phyloP scores from a whole-genome alignment of 148 eudicot genomes.

The Talinum fruticosum region DNA sequence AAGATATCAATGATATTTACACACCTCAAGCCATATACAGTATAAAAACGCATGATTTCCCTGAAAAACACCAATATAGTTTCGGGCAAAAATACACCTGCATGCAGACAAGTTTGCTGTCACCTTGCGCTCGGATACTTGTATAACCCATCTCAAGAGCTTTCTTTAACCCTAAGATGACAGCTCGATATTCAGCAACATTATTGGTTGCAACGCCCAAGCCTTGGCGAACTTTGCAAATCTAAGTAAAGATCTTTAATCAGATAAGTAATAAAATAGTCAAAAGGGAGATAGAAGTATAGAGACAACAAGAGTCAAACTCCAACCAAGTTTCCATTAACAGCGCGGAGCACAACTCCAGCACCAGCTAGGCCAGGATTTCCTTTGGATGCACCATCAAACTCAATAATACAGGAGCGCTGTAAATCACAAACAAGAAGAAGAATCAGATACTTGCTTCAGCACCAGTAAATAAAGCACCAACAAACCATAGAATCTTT shows the following conservation, averaged over 20 bases:
- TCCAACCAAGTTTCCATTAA: slow-evolving; percentile 66
- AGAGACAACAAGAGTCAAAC: slow-evolving; percentile 6
- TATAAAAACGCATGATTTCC: background rate
- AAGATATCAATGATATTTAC: background rate
- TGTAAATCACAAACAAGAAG: slow-evolving; percentile 31
- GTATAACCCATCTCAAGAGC: slow-evolving; percentile 83
- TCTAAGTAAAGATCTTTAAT: slow-evolving; percentile 33
- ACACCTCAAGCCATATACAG: background rate
- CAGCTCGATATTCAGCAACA: slow-evolving; percentile 84
- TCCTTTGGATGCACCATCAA: slow-evolving; percentile 98
- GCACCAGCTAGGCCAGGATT: slow-evolving; percentile 98
- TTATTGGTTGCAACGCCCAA: slow-evolving; percentile 75
- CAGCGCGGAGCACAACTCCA: slow-evolving; percentile 69
- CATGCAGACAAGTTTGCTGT: slow-evolving; percentile 95
- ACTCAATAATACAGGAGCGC: slow-evolving; percentile 71
- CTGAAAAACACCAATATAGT: background rate
- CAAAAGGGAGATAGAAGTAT: background rate
- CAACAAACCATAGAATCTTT: background rate
- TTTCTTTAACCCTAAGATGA: slow-evolving; percentile 73
- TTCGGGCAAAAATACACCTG: slow-evolving; percentile 57
- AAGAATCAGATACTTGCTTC: slow-evolving; percentile 4
- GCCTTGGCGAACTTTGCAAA: slow-evolving; percentile 87
- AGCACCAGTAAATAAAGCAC: background rate
- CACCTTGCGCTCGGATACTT: slow-evolving; percentile 65
- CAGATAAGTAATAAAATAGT: slow-evolving; percentile 14